Evolutionary conservation across 1,284 basidiomycete genomes (phyloP).

Genomic region (Volvariella surrecta): DNA sequence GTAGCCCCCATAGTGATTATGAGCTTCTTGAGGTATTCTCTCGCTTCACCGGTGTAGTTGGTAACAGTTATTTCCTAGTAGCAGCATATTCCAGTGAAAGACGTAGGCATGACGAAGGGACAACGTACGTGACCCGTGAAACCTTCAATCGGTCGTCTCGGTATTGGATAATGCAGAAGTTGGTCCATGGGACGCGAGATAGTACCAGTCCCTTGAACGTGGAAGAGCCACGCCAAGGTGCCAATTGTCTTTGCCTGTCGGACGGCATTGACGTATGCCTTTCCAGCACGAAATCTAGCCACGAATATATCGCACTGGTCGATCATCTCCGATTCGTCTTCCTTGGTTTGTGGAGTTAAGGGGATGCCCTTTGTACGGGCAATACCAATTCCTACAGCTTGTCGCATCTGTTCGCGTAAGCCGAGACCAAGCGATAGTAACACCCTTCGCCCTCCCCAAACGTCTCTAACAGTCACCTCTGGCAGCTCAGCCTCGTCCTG

Average conservation of each 20-base stretch:
- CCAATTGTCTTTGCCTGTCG: conserved; percentile 58
- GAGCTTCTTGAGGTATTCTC: conserved; percentile 81
- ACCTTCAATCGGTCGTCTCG: conserved; percentile 32
- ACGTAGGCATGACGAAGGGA: neutral
- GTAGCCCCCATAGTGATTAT: conserved; percentile 69
- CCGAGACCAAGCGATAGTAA: conserved; percentile 49
- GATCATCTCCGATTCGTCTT: conserved; percentile 31
- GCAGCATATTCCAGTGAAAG: neutral
- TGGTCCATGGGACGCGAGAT: conserved; percentile 62
- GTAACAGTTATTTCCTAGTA: conserved; percentile 72
- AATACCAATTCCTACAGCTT: conserved; percentile 51
- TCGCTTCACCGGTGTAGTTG: conserved; percentile 78
- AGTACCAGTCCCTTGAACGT: conserved; percentile 56
- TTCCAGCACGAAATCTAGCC: conserved; percentile 58
- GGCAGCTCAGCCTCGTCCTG: conserved; percentile 2
- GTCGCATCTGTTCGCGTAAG: conserved; percentile 35
- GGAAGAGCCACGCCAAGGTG: conserved; percentile 76
- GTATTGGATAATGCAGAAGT: conserved; percentile 44
- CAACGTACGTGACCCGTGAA: conserved; percentile 35
- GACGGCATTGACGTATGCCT: conserved; percentile 61
- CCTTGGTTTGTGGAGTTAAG: conserved; percentile 15
- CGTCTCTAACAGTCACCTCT: conserved; percentile 14
- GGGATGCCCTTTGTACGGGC: conserved; percentile 42
- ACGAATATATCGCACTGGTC: conserved; percentile 59
- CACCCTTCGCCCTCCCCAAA: conserved; percentile 42